phyloP scores from a whole-genome alignment of 129 eudicot genomes.

The Helichrysum umbraculigerum region DNA sequence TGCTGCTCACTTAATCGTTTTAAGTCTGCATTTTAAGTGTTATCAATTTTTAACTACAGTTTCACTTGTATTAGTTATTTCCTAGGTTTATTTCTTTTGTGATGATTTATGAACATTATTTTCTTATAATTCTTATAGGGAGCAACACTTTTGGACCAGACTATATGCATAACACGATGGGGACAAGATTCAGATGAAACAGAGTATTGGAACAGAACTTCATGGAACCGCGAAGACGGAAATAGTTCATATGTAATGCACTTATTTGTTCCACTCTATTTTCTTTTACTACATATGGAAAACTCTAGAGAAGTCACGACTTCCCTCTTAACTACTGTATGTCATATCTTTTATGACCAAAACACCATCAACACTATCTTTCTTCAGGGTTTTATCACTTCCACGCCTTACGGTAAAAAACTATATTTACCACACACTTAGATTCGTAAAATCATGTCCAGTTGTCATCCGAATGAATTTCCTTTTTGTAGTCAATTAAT shows the following conservation, averaged over 20 bases:
- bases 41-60: too few relatives aligned
- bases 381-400: background rate
- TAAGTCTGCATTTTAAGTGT: too few relatives aligned
- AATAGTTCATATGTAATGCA: slow-evolving; percentile 46
- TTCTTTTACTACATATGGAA: background rate
- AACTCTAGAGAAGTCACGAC: background rate
- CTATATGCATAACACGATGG: slow-evolving; percentile 88
- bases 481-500: background rate
- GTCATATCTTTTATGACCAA: background rate
- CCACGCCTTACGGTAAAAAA: background rate
- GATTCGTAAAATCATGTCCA: background rate
- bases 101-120: background rate
- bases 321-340: too few relatives aligned
- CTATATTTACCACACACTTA: background rate
- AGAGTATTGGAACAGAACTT: slow-evolving; percentile 60
- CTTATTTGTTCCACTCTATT: background rate
- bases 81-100: too few relatives aligned
- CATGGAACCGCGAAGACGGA: slow-evolving; percentile 58
- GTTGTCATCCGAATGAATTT: background rate
- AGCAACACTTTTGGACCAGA: slow-evolving; percentile 87
- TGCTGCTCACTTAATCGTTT: background rate
- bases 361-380: background rate
- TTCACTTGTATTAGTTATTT: too few relatives aligned
- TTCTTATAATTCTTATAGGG: slow-evolving; percentile 52
- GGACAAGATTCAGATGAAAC: slow-evolving; percentile 66